Conservation (phyloP, 208 protist species). For the Trichomonas tenax region DNA sequence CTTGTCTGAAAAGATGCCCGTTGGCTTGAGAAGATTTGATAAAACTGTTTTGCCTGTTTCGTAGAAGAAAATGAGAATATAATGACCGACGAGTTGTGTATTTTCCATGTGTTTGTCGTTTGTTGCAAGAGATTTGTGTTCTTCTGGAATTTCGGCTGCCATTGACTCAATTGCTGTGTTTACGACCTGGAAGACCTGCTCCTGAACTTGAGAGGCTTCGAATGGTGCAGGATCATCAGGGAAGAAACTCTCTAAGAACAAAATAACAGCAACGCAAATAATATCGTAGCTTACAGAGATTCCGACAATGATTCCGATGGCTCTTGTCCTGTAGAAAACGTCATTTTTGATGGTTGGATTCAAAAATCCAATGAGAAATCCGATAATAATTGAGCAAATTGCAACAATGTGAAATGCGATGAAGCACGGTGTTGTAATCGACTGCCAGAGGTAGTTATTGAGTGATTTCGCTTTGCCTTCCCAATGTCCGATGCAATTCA, state of each 20-base stretch:
- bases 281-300: neutral
- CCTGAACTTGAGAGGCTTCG: neutral
- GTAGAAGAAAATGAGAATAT: neutral
- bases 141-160: neutral
- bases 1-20: neutral
- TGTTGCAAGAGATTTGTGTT: neutral
- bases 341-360: neutral
- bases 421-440: neutral
- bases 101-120: neutral
- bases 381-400: neutral
- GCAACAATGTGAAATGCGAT: neutral
- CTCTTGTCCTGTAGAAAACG: neutral
- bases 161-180: neutral
- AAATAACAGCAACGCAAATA: neutral
- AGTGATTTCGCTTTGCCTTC: neutral
- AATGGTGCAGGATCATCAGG: neutral
- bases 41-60: neutral
- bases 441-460: neutral
- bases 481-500: neutral
- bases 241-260: neutral
- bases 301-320: neutral
- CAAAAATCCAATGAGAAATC: neutral
- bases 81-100: neutral
- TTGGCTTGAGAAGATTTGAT: neutral
- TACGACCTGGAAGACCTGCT: neutral